phyloP scores from a whole-genome alignment of 345 rosid genomes.

The Eucalyptus caleyi region DNA sequence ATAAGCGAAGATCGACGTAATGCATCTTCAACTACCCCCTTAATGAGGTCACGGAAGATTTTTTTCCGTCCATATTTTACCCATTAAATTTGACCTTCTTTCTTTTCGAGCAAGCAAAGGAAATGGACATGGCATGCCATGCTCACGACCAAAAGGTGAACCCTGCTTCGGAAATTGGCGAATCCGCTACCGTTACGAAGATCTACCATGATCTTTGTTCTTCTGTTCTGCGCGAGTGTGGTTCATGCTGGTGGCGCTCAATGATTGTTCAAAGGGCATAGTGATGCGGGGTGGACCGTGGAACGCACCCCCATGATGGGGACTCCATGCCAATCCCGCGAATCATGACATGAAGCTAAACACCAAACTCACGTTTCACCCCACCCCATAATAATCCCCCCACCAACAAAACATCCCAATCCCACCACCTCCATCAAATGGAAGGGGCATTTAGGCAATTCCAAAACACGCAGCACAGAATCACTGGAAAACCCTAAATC shows the following conservation, averaged over 20 bases:
- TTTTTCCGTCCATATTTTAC: not conserved
- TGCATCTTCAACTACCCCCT: not conserved
- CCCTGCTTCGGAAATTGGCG: not conserved
- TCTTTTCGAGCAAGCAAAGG: not conserved
- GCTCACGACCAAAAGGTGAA: not conserved
- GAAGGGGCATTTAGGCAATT: constrained; percentile 14
- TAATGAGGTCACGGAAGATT: not conserved
- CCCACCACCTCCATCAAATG: not conserved
- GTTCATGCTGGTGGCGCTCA: not conserved
- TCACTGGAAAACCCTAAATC: not conserved
- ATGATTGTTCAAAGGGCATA: not conserved
- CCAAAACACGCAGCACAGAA: not conserved
- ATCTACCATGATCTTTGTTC: not conserved
- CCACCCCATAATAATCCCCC: not conserved
- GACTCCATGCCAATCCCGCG: not conserved
- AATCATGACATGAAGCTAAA: not conserved
- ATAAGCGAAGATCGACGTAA: not conserved
- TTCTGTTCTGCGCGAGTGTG: not conserved
- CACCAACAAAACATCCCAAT: not conserved
- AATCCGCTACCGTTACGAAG: not conserved
- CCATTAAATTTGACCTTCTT: not conserved
- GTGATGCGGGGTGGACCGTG: not conserved
- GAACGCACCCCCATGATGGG: not conserved
- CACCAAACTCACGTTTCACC: not conserved
- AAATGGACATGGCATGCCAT: not conserved